Evolutionary conservation across 139 green algal genomes (phyloP), one percentile per base, ranked within the genome.

Genomic region (Micractinium sp.): DNA sequence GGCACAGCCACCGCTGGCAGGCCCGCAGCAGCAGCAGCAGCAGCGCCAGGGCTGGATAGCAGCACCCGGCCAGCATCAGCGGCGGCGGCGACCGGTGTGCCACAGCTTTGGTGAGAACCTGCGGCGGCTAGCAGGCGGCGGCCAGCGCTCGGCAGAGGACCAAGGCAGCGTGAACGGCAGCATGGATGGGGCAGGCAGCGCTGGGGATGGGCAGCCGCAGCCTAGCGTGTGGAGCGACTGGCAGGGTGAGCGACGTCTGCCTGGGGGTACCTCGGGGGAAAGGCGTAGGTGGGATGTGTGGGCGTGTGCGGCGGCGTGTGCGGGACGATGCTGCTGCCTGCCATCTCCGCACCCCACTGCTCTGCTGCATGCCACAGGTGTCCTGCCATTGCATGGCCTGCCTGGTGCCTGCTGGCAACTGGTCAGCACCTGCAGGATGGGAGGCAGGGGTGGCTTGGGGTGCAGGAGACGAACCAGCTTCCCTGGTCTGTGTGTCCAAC

Each of bases 141-240:
- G 3, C 60, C 67, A 83, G 41, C 35, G 20, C 13, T 19, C 78
- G 1, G 25, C 33, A 56, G 38, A 82, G 31, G 76, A 53, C 76
- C 35, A 33, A 61, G 35, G 27, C 36, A 39, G 76, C 61, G 33
- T 23, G 61, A 87, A 35, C 82, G 22, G n/a, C 81, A 85, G 56
- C 81, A 31, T 27, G 31, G 13, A 16, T 16, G 23, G 13, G 47
- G 56, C 27, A 56, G 33, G 76, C 33, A 60, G 20, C 31, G 39
- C 5, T 27, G 23, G 12, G 67, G 78, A 47, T 23, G 33, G 31
- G 15, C 13, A 29, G 38, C 35, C 38, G 66, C 63, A 81, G 71
- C 74, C 41, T 0, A 88, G 85, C 56, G 75, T 84, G 75, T 89
- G 85, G 85, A 89, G 74, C 75, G 75, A 89, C 56, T 85, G 85